Evolutionary conservation across 108 stramenopile genomes (phyloP).

Genomic region (Ochromonas danica): DNA sequence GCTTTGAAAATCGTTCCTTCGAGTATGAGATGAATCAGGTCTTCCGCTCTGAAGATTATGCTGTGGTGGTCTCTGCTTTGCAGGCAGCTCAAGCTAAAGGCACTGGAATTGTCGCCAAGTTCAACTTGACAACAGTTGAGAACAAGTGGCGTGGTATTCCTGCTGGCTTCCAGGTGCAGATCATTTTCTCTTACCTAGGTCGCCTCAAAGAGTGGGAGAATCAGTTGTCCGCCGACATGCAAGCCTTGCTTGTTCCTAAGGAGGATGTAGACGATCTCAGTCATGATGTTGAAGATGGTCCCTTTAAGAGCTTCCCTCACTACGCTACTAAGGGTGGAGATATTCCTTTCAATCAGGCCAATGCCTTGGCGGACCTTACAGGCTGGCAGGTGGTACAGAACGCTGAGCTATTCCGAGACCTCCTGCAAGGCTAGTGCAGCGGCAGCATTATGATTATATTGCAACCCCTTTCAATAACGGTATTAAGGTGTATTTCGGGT

Average conservation of each 20-base stretch:
- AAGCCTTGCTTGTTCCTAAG: constrained; percentile 10
- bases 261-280: constrained; percentile 25
- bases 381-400: constrained; percentile 19
- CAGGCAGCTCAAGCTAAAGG: constrained; percentile 23
- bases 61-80: background rate
- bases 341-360: background rate
- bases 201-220: constrained; percentile 7
- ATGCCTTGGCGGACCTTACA: constrained; percentile 17
- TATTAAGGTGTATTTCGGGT: too few species aligned
- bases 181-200: constrained; percentile 31
- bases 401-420: constrained; percentile 9
- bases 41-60: constrained; percentile 18
- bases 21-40: constrained; percentile 3
- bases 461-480: too few species aligned
- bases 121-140: constrained; percentile 14
- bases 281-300: background rate
- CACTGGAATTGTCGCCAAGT: constrained; percentile 21
- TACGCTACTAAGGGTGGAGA: constrained; percentile 24
- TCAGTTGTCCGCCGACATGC: constrained; percentile 2
- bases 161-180: background rate
- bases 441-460: too few species aligned
- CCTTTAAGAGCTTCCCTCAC: constrained; percentile 23
- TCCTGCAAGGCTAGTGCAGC: too few species aligned
- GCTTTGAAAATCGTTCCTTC: constrained; percentile 20
- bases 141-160: constrained; percentile 31